These are phyloP conservation scores for Hypocreales sp. DNA, from an alignment of 2,329 filamentous ascomycete species.

Conservation along the genomic window DNA sequence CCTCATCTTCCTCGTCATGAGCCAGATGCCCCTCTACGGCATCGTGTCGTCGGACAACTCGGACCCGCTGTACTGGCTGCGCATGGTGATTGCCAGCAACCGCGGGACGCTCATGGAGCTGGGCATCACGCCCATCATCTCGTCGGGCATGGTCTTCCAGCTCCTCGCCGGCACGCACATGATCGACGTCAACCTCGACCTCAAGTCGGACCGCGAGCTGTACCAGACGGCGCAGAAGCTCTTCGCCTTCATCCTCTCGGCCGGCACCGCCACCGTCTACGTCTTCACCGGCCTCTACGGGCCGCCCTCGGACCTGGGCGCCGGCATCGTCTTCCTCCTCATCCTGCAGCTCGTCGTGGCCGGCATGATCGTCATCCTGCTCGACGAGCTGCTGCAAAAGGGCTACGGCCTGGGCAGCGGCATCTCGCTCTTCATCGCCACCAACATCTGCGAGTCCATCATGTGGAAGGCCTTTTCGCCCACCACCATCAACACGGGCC, in stretches of 20 bases:
- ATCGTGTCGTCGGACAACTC: conserved; percentile 98
- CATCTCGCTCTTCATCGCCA: conserved; percentile 98
- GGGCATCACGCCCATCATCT: conserved; percentile 97
- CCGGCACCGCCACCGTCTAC: conserved; percentile 94
- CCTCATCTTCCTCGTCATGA: conserved; percentile 99
- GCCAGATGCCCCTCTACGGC: conserved; percentile 97
- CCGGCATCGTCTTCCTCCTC: conserved; percentile 94
- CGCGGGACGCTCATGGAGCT: conserved; percentile 90
- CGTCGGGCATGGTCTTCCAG: conserved; percentile 99
- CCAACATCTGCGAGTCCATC: conserved; percentile 99
- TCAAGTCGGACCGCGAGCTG: conserved; percentile 98
- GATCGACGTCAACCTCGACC: conserved; percentile 99
- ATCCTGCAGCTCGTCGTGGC: conserved; percentile 96
- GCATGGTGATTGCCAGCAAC: conserved; percentile 99
- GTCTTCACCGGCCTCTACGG: conserved; percentile 98
- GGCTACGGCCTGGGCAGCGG: conserved; percentile 96
- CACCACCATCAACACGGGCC: conserved; percentile 97
- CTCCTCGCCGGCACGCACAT: conserved; percentile 97
- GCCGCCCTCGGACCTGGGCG: conserved; percentile 88
- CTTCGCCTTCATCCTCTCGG: conserved; percentile 92
- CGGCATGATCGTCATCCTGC: conserved; percentile 95
- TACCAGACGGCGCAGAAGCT: conserved; percentile 99
- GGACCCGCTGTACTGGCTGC: conserved; percentile 97
- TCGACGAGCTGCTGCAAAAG: conserved; percentile 98
- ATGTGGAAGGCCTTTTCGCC: conserved; percentile 99